These are phyloP conservation scores for Malassezia slooffiae DNA, from an alignment of 1,284 basidiomycete species.

Conservation along the genomic window DNA sequence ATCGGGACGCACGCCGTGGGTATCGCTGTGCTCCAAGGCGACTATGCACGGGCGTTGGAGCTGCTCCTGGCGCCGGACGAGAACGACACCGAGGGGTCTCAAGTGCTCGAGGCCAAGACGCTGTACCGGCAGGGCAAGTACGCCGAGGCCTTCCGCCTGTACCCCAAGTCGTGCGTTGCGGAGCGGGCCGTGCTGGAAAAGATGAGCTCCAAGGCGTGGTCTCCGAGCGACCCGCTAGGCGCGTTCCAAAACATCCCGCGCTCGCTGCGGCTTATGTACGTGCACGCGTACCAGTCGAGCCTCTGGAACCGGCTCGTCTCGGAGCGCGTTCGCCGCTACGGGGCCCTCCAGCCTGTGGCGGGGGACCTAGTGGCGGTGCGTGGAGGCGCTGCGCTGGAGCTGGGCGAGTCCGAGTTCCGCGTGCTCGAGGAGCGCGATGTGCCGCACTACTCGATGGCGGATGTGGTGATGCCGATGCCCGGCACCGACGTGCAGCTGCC, in stretches of 20 bases:
- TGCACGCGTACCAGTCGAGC: conserved; percentile 97
- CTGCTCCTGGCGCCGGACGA: conserved; percentile 21
- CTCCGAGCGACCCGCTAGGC: conserved; percentile 23
- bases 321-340: conserved; percentile 55
- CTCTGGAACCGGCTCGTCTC: conserved; percentile 86
- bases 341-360: conserved; percentile 56
- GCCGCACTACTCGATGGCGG: conserved; percentile 67
- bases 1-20: conserved; percentile 92
- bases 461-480: conserved; percentile 88
- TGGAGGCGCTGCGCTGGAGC: neutral
- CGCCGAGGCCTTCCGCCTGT: conserved; percentile 61
- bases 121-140: conserved; percentile 20
- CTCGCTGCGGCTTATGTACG: conserved; percentile 91
- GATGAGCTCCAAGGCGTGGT: conserved; percentile 52
- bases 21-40: conserved; percentile 69
- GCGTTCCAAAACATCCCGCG: conserved; percentile 28
- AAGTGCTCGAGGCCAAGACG: conserved; percentile 20
- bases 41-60: conserved; percentile 51
- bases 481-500: conserved; percentile 86
- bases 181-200: conserved; percentile 83
- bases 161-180: conserved; percentile 80
- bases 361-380: conserved; percentile 60
- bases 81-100: conserved; percentile 18
- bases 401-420: neutral
- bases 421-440: conserved; percentile 64